Percentiles rank a stretch among this genome's conserved stretches.
These are phyloP conservation scores for Podospora tetraspora DNA, from an alignment of 495 filamentous ascomycete genomes.

Conservation along the genomic window DNA sequence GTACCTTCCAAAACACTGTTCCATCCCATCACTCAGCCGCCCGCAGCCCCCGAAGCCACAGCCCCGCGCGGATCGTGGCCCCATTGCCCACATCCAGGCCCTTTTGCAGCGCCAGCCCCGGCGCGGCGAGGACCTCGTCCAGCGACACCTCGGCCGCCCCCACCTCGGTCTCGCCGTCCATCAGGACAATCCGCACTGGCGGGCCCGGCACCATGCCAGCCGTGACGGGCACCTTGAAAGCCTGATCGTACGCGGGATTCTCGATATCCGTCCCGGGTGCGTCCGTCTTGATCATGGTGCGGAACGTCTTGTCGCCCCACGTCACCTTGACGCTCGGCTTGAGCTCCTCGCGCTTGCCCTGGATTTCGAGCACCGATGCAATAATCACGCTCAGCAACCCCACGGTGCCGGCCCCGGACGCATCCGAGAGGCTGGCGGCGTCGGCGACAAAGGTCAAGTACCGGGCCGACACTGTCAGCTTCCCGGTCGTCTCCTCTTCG, in stretches of 20 bases:
- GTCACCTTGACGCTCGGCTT: constrained; percentile 39
- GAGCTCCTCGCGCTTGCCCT: constrained; percentile 30
- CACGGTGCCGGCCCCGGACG: constrained; percentile 19
- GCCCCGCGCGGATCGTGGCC: constrained; percentile 15
- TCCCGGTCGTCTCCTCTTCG: constrained; percentile 26
- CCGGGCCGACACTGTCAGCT: constrained; percentile 29
- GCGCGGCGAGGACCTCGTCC: constrained; percentile 30
- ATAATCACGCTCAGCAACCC: constrained; percentile 35
- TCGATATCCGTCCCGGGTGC: constrained; percentile 36
- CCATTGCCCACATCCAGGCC: constrained; percentile 35
- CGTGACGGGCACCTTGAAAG: constrained; percentile 32
- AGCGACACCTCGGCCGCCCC: constrained; percentile 35
- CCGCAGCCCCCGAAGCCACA: constrained; percentile 17
- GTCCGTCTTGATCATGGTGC: constrained; percentile 34
- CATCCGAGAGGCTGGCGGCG: constrained; percentile 21
- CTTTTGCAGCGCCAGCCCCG: constrained; percentile 28
- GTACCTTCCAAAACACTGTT: too few species aligned
- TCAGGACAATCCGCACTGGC: constrained; percentile 29
- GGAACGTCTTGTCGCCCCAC: constrained; percentile 33
- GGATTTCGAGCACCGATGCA: constrained; percentile 31
- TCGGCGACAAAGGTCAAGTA: constrained; percentile 34
- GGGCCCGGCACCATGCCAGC: constrained; percentile 27
- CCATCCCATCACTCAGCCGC: constrained; percentile 7
- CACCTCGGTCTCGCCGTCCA: constrained; percentile 31
- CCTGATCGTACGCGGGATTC: constrained; percentile 40